Evolutionary conservation across 73 alveolate species (phyloP).

Genomic region (Paramecium sexaurelia): DNA sequence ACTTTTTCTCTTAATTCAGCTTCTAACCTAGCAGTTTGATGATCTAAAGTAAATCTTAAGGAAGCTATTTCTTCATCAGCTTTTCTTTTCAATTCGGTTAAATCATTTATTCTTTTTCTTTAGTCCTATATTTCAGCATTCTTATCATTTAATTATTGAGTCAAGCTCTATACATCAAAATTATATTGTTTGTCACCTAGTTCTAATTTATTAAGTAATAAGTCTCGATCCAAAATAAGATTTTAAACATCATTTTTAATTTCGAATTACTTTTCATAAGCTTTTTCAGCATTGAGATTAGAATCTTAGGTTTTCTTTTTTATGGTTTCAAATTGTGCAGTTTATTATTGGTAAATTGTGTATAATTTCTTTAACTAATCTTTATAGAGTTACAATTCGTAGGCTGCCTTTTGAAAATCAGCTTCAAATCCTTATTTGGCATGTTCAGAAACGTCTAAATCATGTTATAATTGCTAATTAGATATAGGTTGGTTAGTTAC

Average conservation of each 20-base stretch:
- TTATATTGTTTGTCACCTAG: conserved; percentile 63
- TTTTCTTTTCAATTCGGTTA: conserved; percentile 58
- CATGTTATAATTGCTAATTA: conserved; percentile 34
- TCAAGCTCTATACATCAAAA: conserved; percentile 55
- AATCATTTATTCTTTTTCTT: conserved; percentile 55
- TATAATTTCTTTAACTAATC: conserved; percentile 30
- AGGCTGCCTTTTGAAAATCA: not conserved
- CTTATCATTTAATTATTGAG: conserved; percentile 58
- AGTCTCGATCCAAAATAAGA: conserved; percentile 61
- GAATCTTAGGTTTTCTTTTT: conserved; percentile 3
- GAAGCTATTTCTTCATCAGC: conserved; percentile 66
- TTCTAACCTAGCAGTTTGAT: conserved; percentile 50
- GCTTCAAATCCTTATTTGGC: not conserved
- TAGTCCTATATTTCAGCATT: conserved; percentile 61
- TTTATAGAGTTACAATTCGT: not conserved
- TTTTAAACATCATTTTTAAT: conserved; percentile 54
- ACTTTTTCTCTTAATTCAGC: conserved; percentile 63
- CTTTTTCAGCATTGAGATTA: not conserved
- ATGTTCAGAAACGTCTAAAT: not conserved
- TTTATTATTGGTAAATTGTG: not conserved
- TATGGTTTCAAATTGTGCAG: not conserved
- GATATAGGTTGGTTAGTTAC: not conserved
- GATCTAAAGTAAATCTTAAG: conserved; percentile 61
- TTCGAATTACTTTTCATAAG: conserved; percentile 22
- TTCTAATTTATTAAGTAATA: conserved; percentile 35